These are phyloP conservation scores for Aspergillus olivimuriae DNA, from an alignment of 495 filamentous ascomycete species.

Conservation along the genomic window DNA sequence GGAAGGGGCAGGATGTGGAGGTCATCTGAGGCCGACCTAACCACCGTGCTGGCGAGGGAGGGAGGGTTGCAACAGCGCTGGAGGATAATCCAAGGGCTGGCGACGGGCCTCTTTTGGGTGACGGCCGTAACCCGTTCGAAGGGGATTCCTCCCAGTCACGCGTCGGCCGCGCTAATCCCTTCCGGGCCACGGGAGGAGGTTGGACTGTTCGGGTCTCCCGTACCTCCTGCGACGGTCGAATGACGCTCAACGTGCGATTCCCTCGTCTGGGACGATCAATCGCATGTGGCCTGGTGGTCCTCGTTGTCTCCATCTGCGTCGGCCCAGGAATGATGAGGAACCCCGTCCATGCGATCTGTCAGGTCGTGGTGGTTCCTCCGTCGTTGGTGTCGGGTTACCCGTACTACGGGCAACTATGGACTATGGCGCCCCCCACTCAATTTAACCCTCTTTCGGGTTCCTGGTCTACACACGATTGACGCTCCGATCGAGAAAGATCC, in stretches of 20 bases:
- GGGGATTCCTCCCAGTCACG: conserved; percentile 35
- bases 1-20: conserved; percentile 12
- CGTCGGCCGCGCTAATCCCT: conserved; percentile 38
- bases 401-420: conserved; percentile 1
- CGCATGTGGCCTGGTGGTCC: too few relatives aligned
- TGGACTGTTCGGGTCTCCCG: conserved; percentile 10
- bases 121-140: conserved; percentile 25
- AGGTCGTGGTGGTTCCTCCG: not conserved
- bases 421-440: not conserved
- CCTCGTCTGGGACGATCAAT: too few relatives aligned
- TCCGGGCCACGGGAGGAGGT: conserved; percentile 12
- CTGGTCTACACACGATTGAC: too few relatives aligned
- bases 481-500: too few relatives aligned
- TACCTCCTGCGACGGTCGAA: too few relatives aligned
- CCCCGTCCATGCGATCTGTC: not conserved
- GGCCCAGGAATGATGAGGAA: not conserved
- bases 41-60: conserved; percentile 23
- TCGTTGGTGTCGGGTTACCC: conserved; percentile 1
- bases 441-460: not conserved
- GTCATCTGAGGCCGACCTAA: conserved; percentile 22
- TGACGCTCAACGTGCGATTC: too few relatives aligned
- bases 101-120: conserved; percentile 12
- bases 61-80: conserved; percentile 17
- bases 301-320: not conserved
- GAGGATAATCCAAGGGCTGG: conserved; percentile 24